These are phyloP conservation scores for Ilex paraguariensis DNA, from an alignment of 305 asterid species.

Conservation along the genomic window DNA sequence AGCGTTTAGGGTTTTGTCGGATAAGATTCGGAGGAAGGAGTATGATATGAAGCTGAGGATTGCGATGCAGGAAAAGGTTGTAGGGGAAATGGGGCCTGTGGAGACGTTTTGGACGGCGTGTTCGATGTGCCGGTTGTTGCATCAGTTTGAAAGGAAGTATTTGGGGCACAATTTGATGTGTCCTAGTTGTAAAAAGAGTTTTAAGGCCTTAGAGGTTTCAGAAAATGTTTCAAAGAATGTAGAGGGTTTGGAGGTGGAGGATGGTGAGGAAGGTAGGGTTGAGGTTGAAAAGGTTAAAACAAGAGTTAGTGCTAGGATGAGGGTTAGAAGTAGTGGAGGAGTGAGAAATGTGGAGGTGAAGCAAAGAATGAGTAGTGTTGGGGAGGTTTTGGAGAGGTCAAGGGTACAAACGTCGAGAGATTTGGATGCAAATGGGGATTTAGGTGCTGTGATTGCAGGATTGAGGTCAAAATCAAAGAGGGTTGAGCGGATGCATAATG, in stretches of 20 bases:
- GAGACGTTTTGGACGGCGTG: constrained; percentile 59
- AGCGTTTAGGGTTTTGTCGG: constrained; percentile 71
- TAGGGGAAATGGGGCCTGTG: constrained; percentile 14
- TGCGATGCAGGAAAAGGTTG: constrained; percentile 51
- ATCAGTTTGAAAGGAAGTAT: constrained; percentile 68
- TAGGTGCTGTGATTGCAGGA: constrained; percentile 14
- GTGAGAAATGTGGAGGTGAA: constrained; percentile 21
- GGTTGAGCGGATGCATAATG: constrained; percentile 14
- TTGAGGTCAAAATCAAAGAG: constrained; percentile 26
- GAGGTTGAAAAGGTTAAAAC: constrained; percentile 22
- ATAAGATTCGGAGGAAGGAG: constrained; percentile 64
- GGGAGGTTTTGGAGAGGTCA: constrained; percentile 26
- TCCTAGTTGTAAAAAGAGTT: constrained; percentile 60
- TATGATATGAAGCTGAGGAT: constrained; percentile 65
- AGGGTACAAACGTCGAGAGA: constrained; percentile 14
- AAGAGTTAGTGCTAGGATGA: constrained; percentile 57
- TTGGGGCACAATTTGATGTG: constrained; percentile 73
- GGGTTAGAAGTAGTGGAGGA: constrained; percentile 31
- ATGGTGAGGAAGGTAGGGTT: constrained; percentile 1
- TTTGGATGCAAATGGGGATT: constrained; percentile 19
- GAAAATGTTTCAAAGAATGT: not conserved
- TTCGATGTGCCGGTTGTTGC: constrained; percentile 50
- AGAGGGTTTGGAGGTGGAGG: constrained; percentile 10
- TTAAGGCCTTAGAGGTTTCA: constrained; percentile 56
- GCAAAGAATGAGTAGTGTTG: constrained; percentile 29